These are phyloP conservation scores for Lagenidium giganteum DNA, from an alignment of 352 stramenopile genomes.

Conservation along the genomic window DNA sequence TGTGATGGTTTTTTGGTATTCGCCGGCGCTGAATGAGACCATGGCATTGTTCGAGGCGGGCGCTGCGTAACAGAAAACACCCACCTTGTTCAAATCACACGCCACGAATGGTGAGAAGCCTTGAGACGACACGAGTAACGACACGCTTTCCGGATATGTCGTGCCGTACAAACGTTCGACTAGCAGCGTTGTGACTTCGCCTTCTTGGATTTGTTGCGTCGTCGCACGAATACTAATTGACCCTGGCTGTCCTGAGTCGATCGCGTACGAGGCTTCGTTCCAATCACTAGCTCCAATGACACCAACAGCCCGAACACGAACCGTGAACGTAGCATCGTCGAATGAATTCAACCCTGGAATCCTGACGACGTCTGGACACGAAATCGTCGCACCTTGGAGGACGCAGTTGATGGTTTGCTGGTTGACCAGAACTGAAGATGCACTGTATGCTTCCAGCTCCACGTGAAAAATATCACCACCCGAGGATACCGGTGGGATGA, in stretches of 20 bases:
- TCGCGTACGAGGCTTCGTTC: slow-evolving; percentile 15
- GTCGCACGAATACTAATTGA: too few relatives aligned
- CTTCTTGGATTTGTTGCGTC: too few relatives aligned
- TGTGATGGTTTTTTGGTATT: slow-evolving; percentile 23
- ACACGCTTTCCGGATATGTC: slow-evolving; percentile 2
- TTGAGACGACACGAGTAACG: too few relatives aligned
- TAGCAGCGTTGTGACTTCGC: slow-evolving; percentile 4
- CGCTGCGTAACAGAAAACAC: too few relatives aligned
- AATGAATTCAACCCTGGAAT: slow-evolving; percentile 6
- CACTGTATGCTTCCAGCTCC: slow-evolving; percentile 10
- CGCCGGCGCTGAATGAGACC: slow-evolving; percentile 17
- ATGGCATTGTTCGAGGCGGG: too few relatives aligned
- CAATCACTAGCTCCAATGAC: slow-evolving; percentile 24
- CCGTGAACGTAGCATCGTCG: slow-evolving; percentile 20
- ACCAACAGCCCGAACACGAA: slow-evolving; percentile 23
- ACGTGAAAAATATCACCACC: slow-evolving; percentile 11
- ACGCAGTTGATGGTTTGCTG: slow-evolving; percentile 5
- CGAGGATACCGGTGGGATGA: slow-evolving; percentile 12
- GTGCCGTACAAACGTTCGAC: slow-evolving; percentile 14
- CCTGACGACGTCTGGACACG: slow-evolving; percentile 18
- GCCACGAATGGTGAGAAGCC: too few relatives aligned
- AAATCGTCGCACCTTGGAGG: neutral
- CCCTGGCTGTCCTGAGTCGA: slow-evolving; percentile 24
- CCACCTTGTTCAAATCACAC: too few relatives aligned
- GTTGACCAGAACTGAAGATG: neutral